Base-by-base conservation (phyloP, 177 flowering plant genomes). In the Vitis hybrid region DNA sequence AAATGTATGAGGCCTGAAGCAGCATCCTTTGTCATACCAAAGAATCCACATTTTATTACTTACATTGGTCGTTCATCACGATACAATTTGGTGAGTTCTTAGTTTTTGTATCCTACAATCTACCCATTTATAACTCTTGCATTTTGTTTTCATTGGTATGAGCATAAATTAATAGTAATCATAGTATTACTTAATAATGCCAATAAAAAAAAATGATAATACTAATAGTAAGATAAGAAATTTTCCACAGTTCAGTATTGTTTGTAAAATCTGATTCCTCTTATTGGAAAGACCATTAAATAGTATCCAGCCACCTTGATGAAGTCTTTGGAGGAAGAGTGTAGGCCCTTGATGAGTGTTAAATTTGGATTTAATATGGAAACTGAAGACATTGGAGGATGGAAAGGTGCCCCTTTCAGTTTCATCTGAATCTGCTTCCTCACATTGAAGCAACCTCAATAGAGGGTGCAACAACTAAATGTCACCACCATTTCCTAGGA, bases 21-120 rank as follows among this genome's bases (percentile, higher is more conserved):
- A 10, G 24, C 18, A 19, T 22, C 5, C 24, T 62, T 33, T 62
- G 20, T 38, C 13, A 5, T 2, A 33, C 65, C 65, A 33, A 62
- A 62, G 19, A 31, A 62, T 38, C 65, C 65, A 5, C 38, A 60
- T 60, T 60, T 60, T 60, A 12, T 15, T 6, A 1, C 65, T 12
- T 15, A 8, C 51, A 14, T 62, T 1, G 1, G 0, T 15, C 47
- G 18, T 7, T 33, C 11, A 4, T 14, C 33, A 2, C 11, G 20
- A 6, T 33, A 62, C 38, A n/a, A n/a, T 62, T 11, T 62, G 65
- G 65, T 62, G 50, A 62, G 65, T 33, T 62, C n/a, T 7, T 14
- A 33, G 20, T 2, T 49, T 62, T 1, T 62, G 19, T 62, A 1
- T 33, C 14, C 49, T 33, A 49, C 47, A 31, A 15, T 33, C 6